phyloP scores from a whole-genome alignment of 805 yeast genomes.

The Zygotorulaspora sp. region DNA sequence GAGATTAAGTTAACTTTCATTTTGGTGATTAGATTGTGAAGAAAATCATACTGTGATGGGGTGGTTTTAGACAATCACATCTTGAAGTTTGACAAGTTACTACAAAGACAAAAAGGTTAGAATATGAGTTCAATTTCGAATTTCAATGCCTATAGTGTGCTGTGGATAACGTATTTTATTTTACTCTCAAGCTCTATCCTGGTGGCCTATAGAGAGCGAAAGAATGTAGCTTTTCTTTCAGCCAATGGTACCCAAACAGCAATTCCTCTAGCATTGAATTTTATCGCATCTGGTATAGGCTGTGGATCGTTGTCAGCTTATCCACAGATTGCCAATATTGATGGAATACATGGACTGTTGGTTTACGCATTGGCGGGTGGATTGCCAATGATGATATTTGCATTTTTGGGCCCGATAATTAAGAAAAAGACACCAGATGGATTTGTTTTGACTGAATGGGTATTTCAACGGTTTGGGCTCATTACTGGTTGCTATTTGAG shows the following conservation, averaged over 20 bases:
- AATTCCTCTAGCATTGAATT: conserved; percentile 77
- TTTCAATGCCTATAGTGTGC: conserved; percentile 58
- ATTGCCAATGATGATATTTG: conserved; percentile 79
- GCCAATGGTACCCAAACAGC: conserved; percentile 80
- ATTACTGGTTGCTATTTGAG: conserved; percentile 71
- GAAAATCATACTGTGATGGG: no score
- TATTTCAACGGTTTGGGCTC: conserved; percentile 72
- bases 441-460: conserved; percentile 92
- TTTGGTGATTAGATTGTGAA: no score
- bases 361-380: conserved; percentile 79
- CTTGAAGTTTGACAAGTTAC: no score
- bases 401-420: conserved; percentile 74
- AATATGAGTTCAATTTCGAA: conserved; percentile 43
- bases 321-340: conserved; percentile 76
- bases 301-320: conserved; percentile 84
- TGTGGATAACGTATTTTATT: conserved; percentile 55
- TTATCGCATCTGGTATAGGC: conserved; percentile 91
- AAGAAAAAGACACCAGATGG: conserved; percentile 81
- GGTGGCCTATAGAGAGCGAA: conserved; percentile 56
- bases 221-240: conserved; percentile 56
- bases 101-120: no score
- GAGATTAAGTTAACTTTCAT: no score
- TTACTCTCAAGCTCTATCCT: conserved; percentile 50
- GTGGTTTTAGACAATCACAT: no score
- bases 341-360: conserved; percentile 82